Percentiles rank a stretch among this genome's conserved stretches.
Conservation (phyloP, 805 yeast species). For the Kuraishia hungarica region DNA sequence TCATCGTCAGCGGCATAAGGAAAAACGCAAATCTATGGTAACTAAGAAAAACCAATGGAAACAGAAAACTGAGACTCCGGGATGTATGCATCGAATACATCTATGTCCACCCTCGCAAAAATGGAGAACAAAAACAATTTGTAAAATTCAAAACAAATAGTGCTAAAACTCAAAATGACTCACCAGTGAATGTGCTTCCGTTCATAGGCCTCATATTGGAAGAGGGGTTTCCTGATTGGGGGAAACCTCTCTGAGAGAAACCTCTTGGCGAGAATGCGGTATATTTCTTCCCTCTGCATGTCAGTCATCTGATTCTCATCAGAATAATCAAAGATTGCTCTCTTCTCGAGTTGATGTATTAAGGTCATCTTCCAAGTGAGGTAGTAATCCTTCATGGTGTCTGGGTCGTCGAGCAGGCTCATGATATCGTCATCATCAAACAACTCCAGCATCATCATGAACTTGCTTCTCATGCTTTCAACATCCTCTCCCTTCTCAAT, state of each 20-base stretch:
- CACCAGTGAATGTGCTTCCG: neutral
- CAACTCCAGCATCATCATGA: neutral
- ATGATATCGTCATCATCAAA: neutral
- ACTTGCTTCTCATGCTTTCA: neutral
- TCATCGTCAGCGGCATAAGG: neutral
- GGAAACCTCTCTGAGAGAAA: constrained; percentile 3
- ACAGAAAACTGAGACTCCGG: neutral
- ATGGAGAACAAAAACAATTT: neutral
- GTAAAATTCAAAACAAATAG: neutral
- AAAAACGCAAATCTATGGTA: neutral
- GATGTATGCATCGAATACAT: neutral
- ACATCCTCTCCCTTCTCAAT: neutral
- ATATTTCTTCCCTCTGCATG: constrained; percentile 10
- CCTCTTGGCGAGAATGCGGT: constrained; percentile 9
- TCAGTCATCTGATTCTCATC: constrained; percentile 10
- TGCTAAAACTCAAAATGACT: neutral
- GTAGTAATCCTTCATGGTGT: constrained; percentile 17
- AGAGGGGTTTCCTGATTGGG: constrained; percentile 21
- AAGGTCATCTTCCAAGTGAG: constrained; percentile 19
- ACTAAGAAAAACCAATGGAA: neutral
- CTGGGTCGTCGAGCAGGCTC: constrained; percentile 10
- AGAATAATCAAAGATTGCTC: constrained; percentile 12
- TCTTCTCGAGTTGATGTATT: constrained; percentile 15
- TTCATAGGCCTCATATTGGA: constrained; percentile 3
- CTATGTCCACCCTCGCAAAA: neutral